These are phyloP conservation scores for Corylus avellana DNA, from an alignment of 306 rosid genomes.

Conservation along the genomic window DNA sequence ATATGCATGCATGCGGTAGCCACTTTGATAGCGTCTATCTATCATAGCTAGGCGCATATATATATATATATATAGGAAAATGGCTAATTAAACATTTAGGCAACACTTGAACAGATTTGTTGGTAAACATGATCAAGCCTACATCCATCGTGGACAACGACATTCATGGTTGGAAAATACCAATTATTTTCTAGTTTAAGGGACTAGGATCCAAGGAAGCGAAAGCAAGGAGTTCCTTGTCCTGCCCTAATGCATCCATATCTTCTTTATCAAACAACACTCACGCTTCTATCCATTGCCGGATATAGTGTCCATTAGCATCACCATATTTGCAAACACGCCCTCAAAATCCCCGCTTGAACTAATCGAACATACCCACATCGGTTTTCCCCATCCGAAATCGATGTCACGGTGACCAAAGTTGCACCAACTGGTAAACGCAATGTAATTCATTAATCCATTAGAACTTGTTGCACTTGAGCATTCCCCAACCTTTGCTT, in stretches of 20 bases:
- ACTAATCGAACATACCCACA: neutral
- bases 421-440: slow-evolving; percentile 14
- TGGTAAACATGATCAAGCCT: neutral
- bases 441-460: slow-evolving; percentile 6
- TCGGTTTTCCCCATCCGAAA: slow-evolving; percentile 27
- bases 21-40: too few species aligned
- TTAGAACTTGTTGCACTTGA: neutral
- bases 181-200: neutral
- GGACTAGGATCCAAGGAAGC: slow-evolving; percentile 24
- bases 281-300: slow-evolving; percentile 20
- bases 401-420: slow-evolving; percentile 5
- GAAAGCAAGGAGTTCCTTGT: slow-evolving; percentile 17
- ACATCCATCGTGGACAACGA: neutral
- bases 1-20: too few species aligned
- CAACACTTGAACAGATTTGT: too few species aligned
- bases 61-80: too few species aligned
- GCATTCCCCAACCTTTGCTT: neutral
- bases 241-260: neutral
- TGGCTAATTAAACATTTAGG: too few species aligned
- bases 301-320: slow-evolving; percentile 4
- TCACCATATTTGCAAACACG: neutral
- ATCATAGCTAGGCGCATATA: too few species aligned
- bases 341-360: neutral
- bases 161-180: neutral
- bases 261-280: slow-evolving; percentile 7